phyloP scores from a whole-genome alignment of 495 filamentous ascomycete species.

The Xylaria palmicola region DNA sequence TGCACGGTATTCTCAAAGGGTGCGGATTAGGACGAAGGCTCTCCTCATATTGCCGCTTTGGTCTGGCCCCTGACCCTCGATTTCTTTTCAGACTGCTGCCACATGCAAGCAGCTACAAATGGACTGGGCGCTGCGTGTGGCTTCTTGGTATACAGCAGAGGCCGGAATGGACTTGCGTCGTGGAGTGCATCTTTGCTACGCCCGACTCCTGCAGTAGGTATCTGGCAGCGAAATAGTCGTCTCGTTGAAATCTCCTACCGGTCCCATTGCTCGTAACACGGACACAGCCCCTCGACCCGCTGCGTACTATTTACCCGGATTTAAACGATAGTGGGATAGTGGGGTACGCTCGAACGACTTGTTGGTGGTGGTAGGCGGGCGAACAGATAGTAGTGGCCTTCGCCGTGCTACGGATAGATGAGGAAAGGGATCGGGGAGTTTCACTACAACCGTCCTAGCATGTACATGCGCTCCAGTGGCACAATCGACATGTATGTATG shows the following conservation, averaged over 20 bases:
- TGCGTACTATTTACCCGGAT: conserved; percentile 10
- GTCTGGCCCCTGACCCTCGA: neutral
- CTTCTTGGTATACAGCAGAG: neutral
- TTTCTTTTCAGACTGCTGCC: neutral
- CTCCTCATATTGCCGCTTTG: neutral
- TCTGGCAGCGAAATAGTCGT: too few species aligned
- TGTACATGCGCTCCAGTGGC: neutral
- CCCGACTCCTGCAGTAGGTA: neutral
- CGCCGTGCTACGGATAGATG: neutral
- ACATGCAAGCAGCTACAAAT: neutral
- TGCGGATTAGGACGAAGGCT: neutral
- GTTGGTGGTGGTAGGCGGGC: neutral
- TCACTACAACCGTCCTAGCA: neutral
- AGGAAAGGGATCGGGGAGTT: conserved; percentile 3
- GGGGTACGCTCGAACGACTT: neutral
- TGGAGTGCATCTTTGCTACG: conserved; percentile 3
- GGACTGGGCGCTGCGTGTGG: neutral
- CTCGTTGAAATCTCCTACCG: conserved; percentile 2
- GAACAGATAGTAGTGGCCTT: neutral
- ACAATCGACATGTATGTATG: neutral
- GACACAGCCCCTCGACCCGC: conserved; percentile 7
- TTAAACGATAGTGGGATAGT: conserved; percentile 7
- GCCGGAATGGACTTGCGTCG: conserved; percentile 1
- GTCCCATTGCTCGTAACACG: conserved; percentile 4
- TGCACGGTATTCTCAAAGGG: neutral